Evolutionary conservation across 1,139 yeast species (phyloP), one percentile per base, ranked within the genome.

Genomic region (Nakaseomyces uthaithaninus): DNA sequence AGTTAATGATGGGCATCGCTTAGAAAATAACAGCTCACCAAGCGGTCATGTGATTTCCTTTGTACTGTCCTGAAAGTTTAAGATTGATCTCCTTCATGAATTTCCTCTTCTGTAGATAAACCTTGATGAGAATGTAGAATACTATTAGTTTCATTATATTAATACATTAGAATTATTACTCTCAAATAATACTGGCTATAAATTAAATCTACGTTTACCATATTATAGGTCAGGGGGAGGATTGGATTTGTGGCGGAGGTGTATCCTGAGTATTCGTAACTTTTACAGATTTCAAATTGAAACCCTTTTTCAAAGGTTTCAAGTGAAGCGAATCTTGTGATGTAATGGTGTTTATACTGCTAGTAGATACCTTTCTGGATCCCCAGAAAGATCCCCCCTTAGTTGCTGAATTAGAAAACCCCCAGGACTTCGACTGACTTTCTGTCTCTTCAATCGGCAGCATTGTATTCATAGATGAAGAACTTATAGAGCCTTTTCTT

Each of bases 161-260:
- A n/a, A n/a, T n/a, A n/a, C n/a, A n/a, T n/a, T n/a, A n/a, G n/a
- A n/a, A n/a, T n/a, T n/a, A n/a, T n/a, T n/a, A n/a, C n/a, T n/a
- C n/a, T n/a, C n/a, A n/a, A n/a, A n/a, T n/a, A n/a, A n/a, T n/a
- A n/a, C n/a, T n/a, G n/a, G n/a, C n/a, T n/a, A n/a, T n/a, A n/a
- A n/a, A n/a, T n/a, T n/a, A n/a, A n/a, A n/a, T n/a, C n/a, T n/a
- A n/a, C n/a, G n/a, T n/a, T n/a, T n/a, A n/a, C n/a, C n/a, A n/a
- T n/a, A n/a, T n/a, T n/a, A n/a, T n/a, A n/a, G n/a, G n/a, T 50
- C 50, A 3, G 43, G 45, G 6, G 46, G 53, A 7, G 52, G 33
- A 28, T 17, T 28, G 22, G 2, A n/a, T n/a, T n/a, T n/a, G n/a
- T n/a, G 30, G 18, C 18, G 16, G 14, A 5, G 20, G 33, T 10